Percentiles rank a stretch among this genome's conserved stretches.
phyloP scores from a whole-genome alignment of 805 yeast species.

The Teunomyces stri region DNA sequence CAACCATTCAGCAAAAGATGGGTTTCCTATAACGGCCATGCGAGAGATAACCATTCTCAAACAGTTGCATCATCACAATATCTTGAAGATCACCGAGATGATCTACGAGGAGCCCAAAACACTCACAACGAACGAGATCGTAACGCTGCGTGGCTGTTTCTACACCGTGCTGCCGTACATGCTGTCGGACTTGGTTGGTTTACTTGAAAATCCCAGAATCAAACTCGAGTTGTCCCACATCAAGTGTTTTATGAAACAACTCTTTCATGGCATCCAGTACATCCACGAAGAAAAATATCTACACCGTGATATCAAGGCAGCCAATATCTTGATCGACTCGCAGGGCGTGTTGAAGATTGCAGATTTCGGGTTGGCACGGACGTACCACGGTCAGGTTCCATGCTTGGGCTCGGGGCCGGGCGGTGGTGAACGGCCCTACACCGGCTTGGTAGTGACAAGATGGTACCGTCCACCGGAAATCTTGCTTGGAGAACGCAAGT shows the following conservation, averaged over 20 bases:
- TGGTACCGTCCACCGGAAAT: slow-evolving; percentile 98
- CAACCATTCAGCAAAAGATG: slow-evolving; percentile 73
- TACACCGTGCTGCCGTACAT: slow-evolving; percentile 92
- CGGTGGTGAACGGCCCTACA: slow-evolving; percentile 52
- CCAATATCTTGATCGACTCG: slow-evolving; percentile 81
- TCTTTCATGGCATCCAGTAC: slow-evolving; percentile 76
- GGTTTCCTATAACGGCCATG: slow-evolving; percentile 92
- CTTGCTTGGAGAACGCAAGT: slow-evolving; percentile 76
- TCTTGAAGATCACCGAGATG: slow-evolving; percentile 78
- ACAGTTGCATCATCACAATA: slow-evolving; percentile 63
- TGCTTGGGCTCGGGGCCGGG: slow-evolving; percentile 52
- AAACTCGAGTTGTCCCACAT: slow-evolving; percentile 61
- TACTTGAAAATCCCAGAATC: slow-evolving; percentile 76
- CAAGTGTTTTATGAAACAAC: slow-evolving; percentile 78
- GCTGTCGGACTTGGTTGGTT: slow-evolving; percentile 88
- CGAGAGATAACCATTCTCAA: slow-evolving; percentile 86
- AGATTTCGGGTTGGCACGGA: slow-evolving; percentile 91
- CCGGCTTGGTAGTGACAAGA: slow-evolving; percentile 81
- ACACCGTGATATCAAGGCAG: slow-evolving; percentile 94
- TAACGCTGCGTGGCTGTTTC: slow-evolving; percentile 47
- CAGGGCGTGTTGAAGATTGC: slow-evolving; percentile 84
- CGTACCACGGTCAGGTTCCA: slow-evolving; percentile 63
- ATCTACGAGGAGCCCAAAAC: slow-evolving; percentile 45
- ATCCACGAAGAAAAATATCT: slow-evolving; percentile 60
- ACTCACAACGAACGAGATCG: slow-evolving; percentile 29